These are phyloP conservation scores for Microdochium nivale DNA, from an alignment of 2,329 filamentous ascomycete species.

Conservation along the genomic window DNA sequence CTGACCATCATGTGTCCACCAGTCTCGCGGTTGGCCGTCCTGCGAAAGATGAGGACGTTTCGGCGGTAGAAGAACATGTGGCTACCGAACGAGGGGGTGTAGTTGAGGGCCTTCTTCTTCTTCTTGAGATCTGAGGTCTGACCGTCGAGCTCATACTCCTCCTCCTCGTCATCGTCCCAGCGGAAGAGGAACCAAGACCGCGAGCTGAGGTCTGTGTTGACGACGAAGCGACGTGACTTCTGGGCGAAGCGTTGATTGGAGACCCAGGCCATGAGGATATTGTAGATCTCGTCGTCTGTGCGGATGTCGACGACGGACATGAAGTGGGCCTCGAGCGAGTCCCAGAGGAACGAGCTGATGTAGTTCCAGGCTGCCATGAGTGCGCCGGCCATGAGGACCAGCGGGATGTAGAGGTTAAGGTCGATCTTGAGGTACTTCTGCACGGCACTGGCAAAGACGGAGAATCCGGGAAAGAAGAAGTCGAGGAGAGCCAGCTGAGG, in stretches of 20 bases:
- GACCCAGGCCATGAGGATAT: constrained; percentile 64
- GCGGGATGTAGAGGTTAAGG: constrained; percentile 52
- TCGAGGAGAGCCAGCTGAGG: constrained; percentile 45
- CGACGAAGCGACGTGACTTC: constrained; percentile 52
- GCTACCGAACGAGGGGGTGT: constrained; percentile 58
- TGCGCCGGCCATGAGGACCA: constrained; percentile 40
- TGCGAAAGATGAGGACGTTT: constrained; percentile 47
- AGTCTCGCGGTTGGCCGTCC: constrained; percentile 38
- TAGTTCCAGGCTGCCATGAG: constrained; percentile 45
- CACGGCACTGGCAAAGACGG: constrained; percentile 42
- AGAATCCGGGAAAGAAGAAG: constrained; percentile 58
- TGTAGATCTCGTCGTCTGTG: constrained; percentile 64
- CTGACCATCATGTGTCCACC: constrained; percentile 29
- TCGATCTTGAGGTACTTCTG: constrained; percentile 52
- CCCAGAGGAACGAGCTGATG: constrained; percentile 36
- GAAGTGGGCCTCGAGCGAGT: constrained; percentile 41
- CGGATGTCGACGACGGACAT: constrained; percentile 60
- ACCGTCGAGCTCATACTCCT: constrained; percentile 32
- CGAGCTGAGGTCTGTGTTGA: constrained; percentile 52
- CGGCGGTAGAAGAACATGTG: constrained; percentile 63
- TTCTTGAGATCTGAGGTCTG: constrained; percentile 22
- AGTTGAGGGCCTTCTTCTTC: constrained; percentile 43
- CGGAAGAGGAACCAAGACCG: constrained; percentile 40
- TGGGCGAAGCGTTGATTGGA: constrained; percentile 52
- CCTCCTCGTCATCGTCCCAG: constrained; percentile 33